phyloP scores from a whole-genome alignment of 305 asterid genomes.

The Stenogyne calaminthoides region DNA sequence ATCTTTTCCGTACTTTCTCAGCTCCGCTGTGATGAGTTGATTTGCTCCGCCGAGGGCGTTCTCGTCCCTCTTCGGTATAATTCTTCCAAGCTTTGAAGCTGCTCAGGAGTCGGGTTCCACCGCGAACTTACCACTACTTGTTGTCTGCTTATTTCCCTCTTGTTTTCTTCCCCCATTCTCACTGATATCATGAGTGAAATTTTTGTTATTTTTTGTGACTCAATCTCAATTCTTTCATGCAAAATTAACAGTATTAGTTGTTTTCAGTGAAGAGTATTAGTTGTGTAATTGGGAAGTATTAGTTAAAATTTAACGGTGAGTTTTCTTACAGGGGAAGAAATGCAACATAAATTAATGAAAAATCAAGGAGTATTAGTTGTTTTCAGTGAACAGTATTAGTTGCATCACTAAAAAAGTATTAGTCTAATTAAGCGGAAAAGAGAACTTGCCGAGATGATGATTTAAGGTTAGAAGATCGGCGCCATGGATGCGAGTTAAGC shows the following conservation, averaged over 20 bases:
- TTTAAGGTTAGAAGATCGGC: constrained; percentile 54
- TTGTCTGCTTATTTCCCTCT: constrained; percentile 58
- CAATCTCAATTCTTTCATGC: no score
- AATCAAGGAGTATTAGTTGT: no score
- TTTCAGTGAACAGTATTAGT: no score
- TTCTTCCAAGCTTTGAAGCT: constrained; percentile 83
- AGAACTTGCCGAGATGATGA: constrained; percentile 52
- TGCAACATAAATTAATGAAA: no score
- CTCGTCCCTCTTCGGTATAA: constrained; percentile 80
- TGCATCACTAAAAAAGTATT: no score
- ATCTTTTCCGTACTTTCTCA: constrained; percentile 82
- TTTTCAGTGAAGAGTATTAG: no score
- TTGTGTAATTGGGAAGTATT: no score
- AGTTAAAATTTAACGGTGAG: no score
- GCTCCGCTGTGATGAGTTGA: constrained; percentile 86
- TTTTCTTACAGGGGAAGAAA: no score
- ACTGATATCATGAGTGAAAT: constrained; percentile 6
- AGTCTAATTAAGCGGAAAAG: no score
- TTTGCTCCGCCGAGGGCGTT: constrained; percentile 90
- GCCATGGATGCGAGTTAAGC: constrained; percentile 40
- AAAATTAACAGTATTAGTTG: no score
- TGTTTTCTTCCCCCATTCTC: constrained; percentile 64
- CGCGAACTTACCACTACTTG: constrained; percentile 90
- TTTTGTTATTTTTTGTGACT: no score
- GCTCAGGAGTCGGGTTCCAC: constrained; percentile 98